Evolutionary conservation across 768 basidiomycete species (phyloP).

Genomic region (Mycena rosella): DNA sequence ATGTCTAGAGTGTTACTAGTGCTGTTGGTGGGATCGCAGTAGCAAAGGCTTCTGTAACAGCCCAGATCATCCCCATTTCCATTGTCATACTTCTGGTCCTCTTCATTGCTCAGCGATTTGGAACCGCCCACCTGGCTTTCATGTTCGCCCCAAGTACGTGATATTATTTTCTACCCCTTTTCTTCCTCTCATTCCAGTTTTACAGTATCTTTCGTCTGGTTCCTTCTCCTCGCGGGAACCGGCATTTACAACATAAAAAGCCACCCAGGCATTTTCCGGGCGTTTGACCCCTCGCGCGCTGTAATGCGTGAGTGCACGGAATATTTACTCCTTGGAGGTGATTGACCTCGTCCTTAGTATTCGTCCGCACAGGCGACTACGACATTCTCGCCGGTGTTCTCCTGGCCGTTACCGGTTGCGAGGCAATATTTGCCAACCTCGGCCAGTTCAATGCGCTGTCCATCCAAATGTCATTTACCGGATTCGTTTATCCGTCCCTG

Average conservation of each 20-base stretch:
- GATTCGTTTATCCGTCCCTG: constrained; percentile 70
- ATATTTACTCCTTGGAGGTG: background rate
- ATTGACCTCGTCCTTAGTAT: constrained; percentile 53
- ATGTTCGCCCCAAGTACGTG: constrained; percentile 66
- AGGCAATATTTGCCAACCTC: constrained; percentile 77
- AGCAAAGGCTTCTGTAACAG: constrained; percentile 61
- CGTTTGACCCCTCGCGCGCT: constrained; percentile 76
- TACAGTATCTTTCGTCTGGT: constrained; percentile 64
- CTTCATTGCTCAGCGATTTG: constrained; percentile 72
- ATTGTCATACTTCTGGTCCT: constrained; percentile 70
- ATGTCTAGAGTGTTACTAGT: constrained; percentile 62
- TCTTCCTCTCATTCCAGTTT: background rate
- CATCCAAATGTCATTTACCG: constrained; percentile 69
- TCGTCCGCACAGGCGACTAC: constrained; percentile 73
- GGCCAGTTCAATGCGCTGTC: constrained; percentile 76
- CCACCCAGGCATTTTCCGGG: constrained; percentile 71
- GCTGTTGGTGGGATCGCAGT: constrained; percentile 79
- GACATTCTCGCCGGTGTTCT: constrained; percentile 74
- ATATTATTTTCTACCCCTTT: background rate
- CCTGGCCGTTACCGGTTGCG: constrained; percentile 77
- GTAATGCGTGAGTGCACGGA: constrained; percentile 61
- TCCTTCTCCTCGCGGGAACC: constrained; percentile 61
- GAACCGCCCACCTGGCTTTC: constrained; percentile 64
- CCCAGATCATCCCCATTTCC: constrained; percentile 68
- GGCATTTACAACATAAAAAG: constrained; percentile 70